Conservation (phyloP, 768 basidiomycete genomes). For the Rhodotorula paludigena region DNA sequence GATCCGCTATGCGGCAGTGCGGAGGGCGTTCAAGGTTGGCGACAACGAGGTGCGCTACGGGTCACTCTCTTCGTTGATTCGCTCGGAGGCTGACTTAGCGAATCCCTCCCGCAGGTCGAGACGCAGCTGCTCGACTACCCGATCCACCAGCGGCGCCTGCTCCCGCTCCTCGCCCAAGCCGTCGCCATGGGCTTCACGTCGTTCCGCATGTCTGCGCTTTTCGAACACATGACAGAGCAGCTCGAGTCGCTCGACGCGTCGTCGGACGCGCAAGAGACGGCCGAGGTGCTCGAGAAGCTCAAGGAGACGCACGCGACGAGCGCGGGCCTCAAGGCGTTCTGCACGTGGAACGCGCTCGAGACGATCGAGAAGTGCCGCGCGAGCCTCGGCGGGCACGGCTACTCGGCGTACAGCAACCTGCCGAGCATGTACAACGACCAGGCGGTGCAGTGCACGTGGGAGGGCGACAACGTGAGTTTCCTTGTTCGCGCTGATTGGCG, state of each 20-base stretch:
- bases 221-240: slow-evolving; percentile 37
- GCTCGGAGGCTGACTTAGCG: background rate
- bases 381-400: slow-evolving; percentile 51
- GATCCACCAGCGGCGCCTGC: slow-evolving; percentile 47
- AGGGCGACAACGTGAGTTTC: slow-evolving; percentile 49
- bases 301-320: slow-evolving; percentile 53
- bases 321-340: slow-evolving; percentile 52
- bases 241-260: slow-evolving; percentile 40
- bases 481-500: too few species aligned
- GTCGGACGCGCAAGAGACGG: slow-evolving; percentile 45
- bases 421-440: slow-evolving; percentile 49
- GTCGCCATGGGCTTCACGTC: slow-evolving; percentile 45
- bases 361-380: slow-evolving; percentile 52
- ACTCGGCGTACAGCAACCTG: slow-evolving; percentile 47
- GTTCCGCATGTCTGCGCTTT: slow-evolving; percentile 40
- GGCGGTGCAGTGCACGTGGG: slow-evolving; percentile 51
- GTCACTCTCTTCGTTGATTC: background rate
- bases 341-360: slow-evolving; percentile 51
- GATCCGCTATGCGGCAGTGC: slow-evolving; percentile 50
- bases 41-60: slow-evolving; percentile 45
- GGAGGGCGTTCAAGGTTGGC: slow-evolving; percentile 50
- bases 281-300: slow-evolving; percentile 50
- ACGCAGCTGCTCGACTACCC: slow-evolving; percentile 52
- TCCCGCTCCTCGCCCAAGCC: slow-evolving; percentile 45
- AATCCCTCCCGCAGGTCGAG: slow-evolving; percentile 43